These are phyloP conservation scores for Dichomitus squalens DNA, from an alignment of 1,284 basidiomycete species.

Conservation along the genomic window DNA sequence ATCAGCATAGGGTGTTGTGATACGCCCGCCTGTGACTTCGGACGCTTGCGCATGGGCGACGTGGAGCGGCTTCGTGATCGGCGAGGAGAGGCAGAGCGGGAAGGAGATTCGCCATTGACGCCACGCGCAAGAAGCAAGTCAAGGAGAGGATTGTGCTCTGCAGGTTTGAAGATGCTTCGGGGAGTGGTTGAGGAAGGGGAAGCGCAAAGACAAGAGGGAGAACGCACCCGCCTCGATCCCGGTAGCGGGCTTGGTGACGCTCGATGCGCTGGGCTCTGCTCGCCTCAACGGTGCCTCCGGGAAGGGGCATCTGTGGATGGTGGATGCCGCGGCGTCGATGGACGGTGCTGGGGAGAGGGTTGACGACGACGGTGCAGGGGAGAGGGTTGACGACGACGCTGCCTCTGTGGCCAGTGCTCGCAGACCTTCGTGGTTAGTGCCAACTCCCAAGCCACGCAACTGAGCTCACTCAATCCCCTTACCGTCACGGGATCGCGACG, in stretches of 20 bases:
- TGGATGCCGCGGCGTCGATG: too few species aligned
- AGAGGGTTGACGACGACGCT: background rate
- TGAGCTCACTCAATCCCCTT: too few species aligned
- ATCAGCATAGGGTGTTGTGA: too few species aligned
- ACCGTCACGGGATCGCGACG: background rate
- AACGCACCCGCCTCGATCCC: slow-evolving; percentile 64
- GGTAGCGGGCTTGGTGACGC: slow-evolving; percentile 59
- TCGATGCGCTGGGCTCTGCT: slow-evolving; percentile 57
- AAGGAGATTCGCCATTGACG: slow-evolving; percentile 45
- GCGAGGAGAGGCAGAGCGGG: slow-evolving; percentile 27
- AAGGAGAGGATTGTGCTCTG: slow-evolving; percentile 39
- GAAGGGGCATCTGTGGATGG: slow-evolving; percentile 13
- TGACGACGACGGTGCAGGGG: background rate
- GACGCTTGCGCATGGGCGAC: slow-evolving; percentile 9
- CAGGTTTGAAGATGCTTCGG: slow-evolving; percentile 42
- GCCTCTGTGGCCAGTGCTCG: background rate
- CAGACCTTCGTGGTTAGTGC: too few species aligned
- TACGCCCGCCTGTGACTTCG: background rate
- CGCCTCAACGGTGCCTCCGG: slow-evolving; percentile 44
- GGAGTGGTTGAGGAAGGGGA: background rate
- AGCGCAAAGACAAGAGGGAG: background rate
- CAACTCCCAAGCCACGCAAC: too few species aligned
- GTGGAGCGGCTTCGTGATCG: slow-evolving; percentile 17
- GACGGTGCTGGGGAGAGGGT: too few species aligned
- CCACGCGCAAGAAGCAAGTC: slow-evolving; percentile 44